Evolutionary conservation across 2,329 filamentous ascomycete genomes (phyloP).

Genomic region (Neoscytalidium dimidiatum): DNA sequence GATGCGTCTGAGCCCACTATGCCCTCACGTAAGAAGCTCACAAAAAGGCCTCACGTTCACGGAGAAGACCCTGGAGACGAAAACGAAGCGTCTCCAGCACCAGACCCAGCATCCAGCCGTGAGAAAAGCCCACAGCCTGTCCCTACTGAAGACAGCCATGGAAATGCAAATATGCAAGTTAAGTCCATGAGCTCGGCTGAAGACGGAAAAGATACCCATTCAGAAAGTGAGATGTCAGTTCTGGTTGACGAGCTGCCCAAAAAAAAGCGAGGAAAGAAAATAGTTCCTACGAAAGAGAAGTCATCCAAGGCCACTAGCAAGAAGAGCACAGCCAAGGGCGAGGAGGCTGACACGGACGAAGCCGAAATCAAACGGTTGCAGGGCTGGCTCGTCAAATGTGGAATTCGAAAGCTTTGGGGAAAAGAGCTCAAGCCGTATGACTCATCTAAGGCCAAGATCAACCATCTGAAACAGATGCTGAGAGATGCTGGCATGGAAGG

Average conservation of each 20-base stretch:
- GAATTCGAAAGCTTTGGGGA: slow-evolving; percentile 88
- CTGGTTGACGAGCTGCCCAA: slow-evolving; percentile 74
- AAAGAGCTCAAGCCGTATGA: slow-evolving; percentile 77
- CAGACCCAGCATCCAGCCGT: not conserved
- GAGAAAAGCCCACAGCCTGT: not conserved
- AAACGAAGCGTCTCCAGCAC: not conserved
- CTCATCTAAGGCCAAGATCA: slow-evolving; percentile 76
- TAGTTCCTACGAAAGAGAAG: slow-evolving; percentile 31
- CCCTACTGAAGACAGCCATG: not conserved
- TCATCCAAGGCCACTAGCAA: slow-evolving; percentile 18
- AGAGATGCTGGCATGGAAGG: slow-evolving; percentile 84
- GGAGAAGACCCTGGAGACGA: not conserved
- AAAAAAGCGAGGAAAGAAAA: slow-evolving; percentile 49
- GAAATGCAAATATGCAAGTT: not conserved
- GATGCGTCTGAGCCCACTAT: not conserved
- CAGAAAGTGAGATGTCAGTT: slow-evolving; percentile 68
- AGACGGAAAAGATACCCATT: slow-evolving; percentile 32
- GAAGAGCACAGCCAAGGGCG: slow-evolving; percentile 41
- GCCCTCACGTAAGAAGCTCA: slow-evolving; percentile 20
- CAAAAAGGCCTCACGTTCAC: not conserved
- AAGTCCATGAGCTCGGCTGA: not conserved
- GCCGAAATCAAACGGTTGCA: slow-evolving; percentile 87
- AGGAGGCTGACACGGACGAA: slow-evolving; percentile 62
- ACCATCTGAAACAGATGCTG: slow-evolving; percentile 77
- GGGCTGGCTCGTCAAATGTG: slow-evolving; percentile 83